Evolutionary conservation across 768 basidiomycete species (phyloP).

Genomic region (Mycena rosella): DNA sequence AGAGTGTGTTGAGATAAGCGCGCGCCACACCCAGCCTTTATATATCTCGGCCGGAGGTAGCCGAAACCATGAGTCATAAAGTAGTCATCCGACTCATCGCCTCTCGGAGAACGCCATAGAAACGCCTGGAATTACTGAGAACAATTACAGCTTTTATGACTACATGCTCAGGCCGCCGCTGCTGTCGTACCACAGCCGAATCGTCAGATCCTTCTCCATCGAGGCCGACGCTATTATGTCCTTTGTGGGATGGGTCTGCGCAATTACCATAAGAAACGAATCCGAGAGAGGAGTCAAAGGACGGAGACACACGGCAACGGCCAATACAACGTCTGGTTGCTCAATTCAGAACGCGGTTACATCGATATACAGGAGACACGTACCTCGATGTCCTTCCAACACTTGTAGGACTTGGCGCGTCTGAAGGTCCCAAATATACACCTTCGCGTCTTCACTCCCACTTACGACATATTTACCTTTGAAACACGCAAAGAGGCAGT

Average conservation of each 20-base stretch:
- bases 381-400: conserved; percentile 87
- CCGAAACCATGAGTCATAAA: conserved; percentile 13
- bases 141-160: conserved; percentile 15
- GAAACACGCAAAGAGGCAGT: conserved; percentile 81
- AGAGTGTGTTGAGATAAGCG: conserved; percentile 5
- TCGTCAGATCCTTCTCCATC: conserved; percentile 89
- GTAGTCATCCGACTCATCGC: no score
- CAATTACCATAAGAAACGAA: background rate
- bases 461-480: conserved; percentile 81
- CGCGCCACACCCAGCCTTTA: conserved; percentile 17
- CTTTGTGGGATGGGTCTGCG: conserved; percentile 80
- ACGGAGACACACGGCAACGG: conserved; percentile 71
- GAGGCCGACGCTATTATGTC: conserved; percentile 89
- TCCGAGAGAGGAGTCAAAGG: no score
- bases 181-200: conserved; percentile 84
- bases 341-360: conserved; percentile 5
- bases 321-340: conserved; percentile 72
- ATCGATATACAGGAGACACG: background rate
- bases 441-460: conserved; percentile 91
- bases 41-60: conserved; percentile 7
- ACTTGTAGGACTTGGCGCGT: conserved; percentile 80
- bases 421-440: conserved; percentile 93
- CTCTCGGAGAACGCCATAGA: background rate
- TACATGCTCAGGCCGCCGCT: conserved; percentile 10
- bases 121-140: conserved; percentile 7